Percentiles rank a stretch among this genome's conserved stretches.
Conservation (phyloP, 768 basidiomycete genomes). For the Amanita jacksonii region DNA sequence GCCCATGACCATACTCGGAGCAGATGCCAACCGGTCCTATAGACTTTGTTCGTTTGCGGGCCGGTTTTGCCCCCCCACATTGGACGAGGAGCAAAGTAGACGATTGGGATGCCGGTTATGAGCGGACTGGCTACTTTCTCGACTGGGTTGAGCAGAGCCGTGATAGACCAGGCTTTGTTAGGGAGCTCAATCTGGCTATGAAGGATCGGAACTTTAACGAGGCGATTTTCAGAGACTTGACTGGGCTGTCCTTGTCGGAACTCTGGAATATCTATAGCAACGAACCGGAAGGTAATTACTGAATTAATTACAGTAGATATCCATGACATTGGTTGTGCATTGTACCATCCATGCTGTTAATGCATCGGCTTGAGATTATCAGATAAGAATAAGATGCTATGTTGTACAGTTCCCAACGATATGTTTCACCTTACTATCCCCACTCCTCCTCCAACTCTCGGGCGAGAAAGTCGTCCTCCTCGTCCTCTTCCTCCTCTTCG, state of each 20-base stretch:
- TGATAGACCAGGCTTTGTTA: slow-evolving; percentile 39
- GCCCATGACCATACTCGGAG: background rate
- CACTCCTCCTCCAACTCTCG: slow-evolving; percentile 68
- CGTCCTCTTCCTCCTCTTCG: slow-evolving; percentile 41
- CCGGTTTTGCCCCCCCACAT: slow-evolving; percentile 55
- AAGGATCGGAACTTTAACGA: slow-evolving; percentile 40
- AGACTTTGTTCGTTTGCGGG: slow-evolving; percentile 67
- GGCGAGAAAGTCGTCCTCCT: slow-evolving; percentile 76
- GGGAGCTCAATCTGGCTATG: slow-evolving; percentile 48
- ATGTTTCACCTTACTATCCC: slow-evolving; percentile 46
- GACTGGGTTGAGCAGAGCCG: slow-evolving; percentile 52
- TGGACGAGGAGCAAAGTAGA: slow-evolving; percentile 44
- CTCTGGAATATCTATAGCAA: slow-evolving; percentile 47
- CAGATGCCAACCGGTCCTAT: background rate
- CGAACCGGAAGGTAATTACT: background rate
- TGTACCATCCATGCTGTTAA: no score
- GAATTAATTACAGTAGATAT: background rate
- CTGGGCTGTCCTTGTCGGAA: slow-evolving; percentile 40
- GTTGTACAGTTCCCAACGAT: background rate
- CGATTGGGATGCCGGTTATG: slow-evolving; percentile 71
- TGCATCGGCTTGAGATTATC: background rate
- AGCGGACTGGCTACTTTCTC: slow-evolving; percentile 65
- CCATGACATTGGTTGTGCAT: background rate
- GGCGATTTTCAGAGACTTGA: slow-evolving; percentile 40
- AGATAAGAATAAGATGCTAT: no score